Percentiles rank a stretch among this genome's conserved stretches.
These are phyloP conservation scores for Aureobasidium sp. DNA, from an alignment of 2,329 filamentous ascomycete genomes.

Conservation along the genomic window DNA sequence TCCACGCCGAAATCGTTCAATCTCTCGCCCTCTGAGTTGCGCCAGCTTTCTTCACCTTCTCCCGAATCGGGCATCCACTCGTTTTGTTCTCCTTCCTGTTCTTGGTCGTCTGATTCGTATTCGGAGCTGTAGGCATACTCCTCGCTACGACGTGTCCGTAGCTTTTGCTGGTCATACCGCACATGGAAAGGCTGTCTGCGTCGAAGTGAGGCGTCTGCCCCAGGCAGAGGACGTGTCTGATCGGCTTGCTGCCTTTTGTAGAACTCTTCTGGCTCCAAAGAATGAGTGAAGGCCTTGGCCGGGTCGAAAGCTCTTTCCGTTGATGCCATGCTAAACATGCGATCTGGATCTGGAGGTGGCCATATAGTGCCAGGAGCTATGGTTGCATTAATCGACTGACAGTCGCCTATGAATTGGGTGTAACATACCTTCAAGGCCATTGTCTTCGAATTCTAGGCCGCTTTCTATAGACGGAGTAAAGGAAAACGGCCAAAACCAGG, in stretches of 20 bases:
- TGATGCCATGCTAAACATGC: conserved; percentile 30
- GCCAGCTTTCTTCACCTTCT: conserved; percentile 57
- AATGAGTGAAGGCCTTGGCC: conserved; percentile 31
- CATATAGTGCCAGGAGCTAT: conserved; percentile 34
- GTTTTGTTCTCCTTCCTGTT: conserved; percentile 28
- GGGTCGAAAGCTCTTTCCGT: conserved; percentile 17
- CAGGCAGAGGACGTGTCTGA: conserved; percentile 33
- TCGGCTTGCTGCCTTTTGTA: conserved; percentile 48
- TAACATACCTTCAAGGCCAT: conserved; percentile 63
- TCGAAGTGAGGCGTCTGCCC: conserved; percentile 28
- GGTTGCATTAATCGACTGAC: conserved; percentile 33
- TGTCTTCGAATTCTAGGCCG: conserved; percentile 61
- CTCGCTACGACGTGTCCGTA: conserved; percentile 14
- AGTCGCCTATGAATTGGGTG: conserved; percentile 29
- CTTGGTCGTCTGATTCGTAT: conserved; percentile 40
- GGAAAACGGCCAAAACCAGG: conserved; percentile 65
- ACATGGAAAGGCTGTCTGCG: conserved; percentile 38
- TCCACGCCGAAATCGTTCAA: conserved; percentile 74
- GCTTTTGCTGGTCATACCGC: conserved; percentile 29
- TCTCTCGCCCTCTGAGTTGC: conserved; percentile 67
- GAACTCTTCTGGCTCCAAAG: conserved; percentile 47
- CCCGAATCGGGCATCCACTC: conserved; percentile 20
- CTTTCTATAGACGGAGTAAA: conserved; percentile 41
- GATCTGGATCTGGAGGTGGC: conserved; percentile 47
- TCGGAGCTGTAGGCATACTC: conserved; percentile 22